Conservation (phyloP, 768 basidiomycete genomes). For the Sarcomyxa edulis region DNA sequence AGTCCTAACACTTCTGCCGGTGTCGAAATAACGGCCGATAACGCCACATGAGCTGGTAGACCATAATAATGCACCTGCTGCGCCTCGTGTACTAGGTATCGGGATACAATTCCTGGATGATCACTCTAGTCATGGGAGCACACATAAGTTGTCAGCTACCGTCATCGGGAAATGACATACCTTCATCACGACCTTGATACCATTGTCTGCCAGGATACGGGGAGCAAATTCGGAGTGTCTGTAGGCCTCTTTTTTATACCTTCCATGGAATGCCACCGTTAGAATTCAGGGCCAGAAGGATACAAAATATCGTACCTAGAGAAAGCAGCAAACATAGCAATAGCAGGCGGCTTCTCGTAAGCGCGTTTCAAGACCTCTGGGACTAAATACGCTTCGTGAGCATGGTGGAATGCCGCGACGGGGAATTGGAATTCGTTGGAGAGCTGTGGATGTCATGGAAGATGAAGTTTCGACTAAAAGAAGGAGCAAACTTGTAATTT, state of each 20-base stretch:
- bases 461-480: neutral
- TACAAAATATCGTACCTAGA: slow-evolving; percentile 20
- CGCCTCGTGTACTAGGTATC: slow-evolving; percentile 77
- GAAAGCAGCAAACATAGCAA: no score
- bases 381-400: slow-evolving; percentile 79
- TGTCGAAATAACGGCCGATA: slow-evolving; percentile 68
- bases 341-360: slow-evolving; percentile 60
- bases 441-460: slow-evolving; percentile 36
- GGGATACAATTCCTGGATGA: slow-evolving; percentile 58
- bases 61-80: slow-evolving; percentile 82
- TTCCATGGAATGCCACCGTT: no score
- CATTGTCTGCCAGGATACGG: slow-evolving; percentile 63
- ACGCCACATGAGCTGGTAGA: slow-evolving; percentile 59
- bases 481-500: neutral
- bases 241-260: slow-evolving; percentile 81
- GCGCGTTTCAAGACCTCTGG: slow-evolving; percentile 69
- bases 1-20: slow-evolving; percentile 73
- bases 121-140: slow-evolving; percentile 41
- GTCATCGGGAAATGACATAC: slow-evolving; percentile 26
- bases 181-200: slow-evolving; percentile 73
- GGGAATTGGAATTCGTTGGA: slow-evolving; percentile 84
- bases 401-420: slow-evolving; percentile 73
- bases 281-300: neutral
- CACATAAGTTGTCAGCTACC: neutral
- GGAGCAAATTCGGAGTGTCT: slow-evolving; percentile 78